Percentiles rank a stretch among this genome's conserved stretches.
phyloP scores from a whole-genome alignment of 495 filamentous ascomycete species.

The Neurospora sublineolata region DNA sequence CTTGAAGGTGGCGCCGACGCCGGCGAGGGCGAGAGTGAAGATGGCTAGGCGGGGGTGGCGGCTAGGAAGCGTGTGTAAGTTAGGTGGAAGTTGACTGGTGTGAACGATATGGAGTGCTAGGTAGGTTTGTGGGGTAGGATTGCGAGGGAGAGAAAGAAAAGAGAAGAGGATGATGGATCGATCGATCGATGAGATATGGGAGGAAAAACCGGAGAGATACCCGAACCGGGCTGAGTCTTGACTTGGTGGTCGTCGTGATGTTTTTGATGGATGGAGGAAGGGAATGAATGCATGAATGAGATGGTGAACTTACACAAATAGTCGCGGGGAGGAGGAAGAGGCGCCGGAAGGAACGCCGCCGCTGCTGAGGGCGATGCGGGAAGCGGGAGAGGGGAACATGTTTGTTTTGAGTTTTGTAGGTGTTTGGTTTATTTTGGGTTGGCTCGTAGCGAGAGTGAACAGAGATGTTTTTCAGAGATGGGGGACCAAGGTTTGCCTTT shows the following conservation, averaged over 20 bases:
- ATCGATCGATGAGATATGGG: too few species aligned
- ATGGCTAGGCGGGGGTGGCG: constrained; percentile 24
- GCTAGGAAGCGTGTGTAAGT: constrained; percentile 3
- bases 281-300: not conserved
- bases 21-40: constrained; percentile 16
- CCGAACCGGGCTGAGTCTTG: too few species aligned
- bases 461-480: not conserved
- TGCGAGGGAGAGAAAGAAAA: too few species aligned
- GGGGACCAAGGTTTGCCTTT: not conserved
- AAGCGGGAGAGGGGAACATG: not conserved
- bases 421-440: not conserved
- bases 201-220: too few species aligned
- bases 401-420: not conserved
- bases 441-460: not conserved
- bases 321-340: not conserved
- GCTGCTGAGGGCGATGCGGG: not conserved
- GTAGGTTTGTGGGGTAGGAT: too few species aligned
- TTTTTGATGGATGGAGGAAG: not conserved
- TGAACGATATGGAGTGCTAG: too few species aligned
- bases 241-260: not conserved
- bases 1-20: constrained; percentile 20
- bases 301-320: not conserved
- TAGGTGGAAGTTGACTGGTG: not conserved
- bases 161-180: too few species aligned
- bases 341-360: not conserved